phyloP scores from a whole-genome alignment of 140 eudicot genomes.

The Flaveria floridana region DNA sequence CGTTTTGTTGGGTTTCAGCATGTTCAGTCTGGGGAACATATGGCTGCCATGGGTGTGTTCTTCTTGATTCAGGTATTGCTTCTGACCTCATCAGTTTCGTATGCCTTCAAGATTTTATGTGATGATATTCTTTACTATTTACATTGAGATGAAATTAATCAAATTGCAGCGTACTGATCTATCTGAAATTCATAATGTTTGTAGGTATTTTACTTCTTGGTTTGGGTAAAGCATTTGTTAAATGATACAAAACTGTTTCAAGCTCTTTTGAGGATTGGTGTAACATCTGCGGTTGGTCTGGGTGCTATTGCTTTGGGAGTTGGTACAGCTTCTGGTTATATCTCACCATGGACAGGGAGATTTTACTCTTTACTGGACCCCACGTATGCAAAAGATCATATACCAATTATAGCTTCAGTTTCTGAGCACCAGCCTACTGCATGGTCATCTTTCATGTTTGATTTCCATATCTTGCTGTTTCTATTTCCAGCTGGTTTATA shows the following conservation, averaged over 20 bases:
- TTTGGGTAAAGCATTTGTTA: slow-evolving; percentile 77
- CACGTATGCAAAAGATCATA: slow-evolving; percentile 94
- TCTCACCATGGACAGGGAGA: slow-evolving; percentile 99
- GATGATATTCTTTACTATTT: neutral
- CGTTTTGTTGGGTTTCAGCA: slow-evolving; percentile 97
- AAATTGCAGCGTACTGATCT: slow-evolving; percentile 5
- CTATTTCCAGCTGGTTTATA: slow-evolving; percentile 94
- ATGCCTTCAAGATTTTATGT: neutral
- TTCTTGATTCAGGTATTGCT: slow-evolving; percentile 82
- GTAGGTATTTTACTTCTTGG: slow-evolving; percentile 88
- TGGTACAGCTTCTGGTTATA: slow-evolving; percentile 95
- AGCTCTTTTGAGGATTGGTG: slow-evolving; percentile 80
- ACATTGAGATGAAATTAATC: neutral
- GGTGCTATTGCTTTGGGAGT: slow-evolving; percentile 87
- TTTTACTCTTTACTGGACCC: slow-evolving; percentile 96
- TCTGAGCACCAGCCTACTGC: slow-evolving; percentile 99
- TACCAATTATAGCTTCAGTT: slow-evolving; percentile 93
- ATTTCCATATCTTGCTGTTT: slow-evolving; percentile 79
- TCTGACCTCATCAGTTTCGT: neutral
- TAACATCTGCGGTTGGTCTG: slow-evolving; percentile 66
- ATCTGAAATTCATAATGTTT: neutral
- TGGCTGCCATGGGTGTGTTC: slow-evolving; percentile 99
- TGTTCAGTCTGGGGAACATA: slow-evolving; percentile 96
- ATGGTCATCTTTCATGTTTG: slow-evolving; percentile 99
- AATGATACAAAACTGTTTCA: slow-evolving; percentile 73